These are phyloP conservation scores for Hanseniaspora meyeri DNA, from an alignment of 805 yeast genomes.

Conservation along the genomic window DNA sequence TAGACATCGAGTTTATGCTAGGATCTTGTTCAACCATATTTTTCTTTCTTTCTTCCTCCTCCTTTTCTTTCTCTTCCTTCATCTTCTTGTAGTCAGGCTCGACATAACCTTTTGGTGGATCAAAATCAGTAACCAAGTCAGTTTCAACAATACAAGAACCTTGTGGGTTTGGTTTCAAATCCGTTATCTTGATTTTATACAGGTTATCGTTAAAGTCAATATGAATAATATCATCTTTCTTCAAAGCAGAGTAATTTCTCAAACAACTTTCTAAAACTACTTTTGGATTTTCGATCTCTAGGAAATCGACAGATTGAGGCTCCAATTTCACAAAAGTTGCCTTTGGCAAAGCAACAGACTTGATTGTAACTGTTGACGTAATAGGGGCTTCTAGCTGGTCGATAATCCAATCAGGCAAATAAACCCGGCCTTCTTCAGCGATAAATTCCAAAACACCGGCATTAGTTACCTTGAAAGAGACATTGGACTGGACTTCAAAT, in stretches of 20 bases:
- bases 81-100: constrained; percentile 59
- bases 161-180: constrained; percentile 64
- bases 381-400: constrained; percentile 56
- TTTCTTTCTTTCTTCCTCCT: constrained; percentile 23
- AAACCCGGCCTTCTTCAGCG: constrained; percentile 94
- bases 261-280: constrained; percentile 91
- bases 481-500: constrained; percentile 65
- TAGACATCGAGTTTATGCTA: constrained; percentile 65
- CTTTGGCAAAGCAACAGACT: constrained; percentile 65
- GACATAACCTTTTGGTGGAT: constrained; percentile 96
- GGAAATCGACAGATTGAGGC: constrained; percentile 87
- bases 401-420: constrained; percentile 96
- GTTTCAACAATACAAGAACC: constrained; percentile 84
- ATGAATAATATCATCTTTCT: constrained; percentile 74
- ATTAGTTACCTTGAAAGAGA: constrained; percentile 50
- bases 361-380: constrained; percentile 68
- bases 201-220: constrained; percentile 68
- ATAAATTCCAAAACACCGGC: constrained; percentile 93
- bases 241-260: constrained; percentile 77
- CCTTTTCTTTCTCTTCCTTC: constrained; percentile 18
- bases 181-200: constrained; percentile 72
- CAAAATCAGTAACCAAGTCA: constrained; percentile 92
- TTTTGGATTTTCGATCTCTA: constrained; percentile 89
- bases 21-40: constrained; percentile 26
- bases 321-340: constrained; percentile 87